Evolutionary conservation across 305 asterid species (phyloP), one percentile per base, ranked within the genome.

Genomic region (Fraxinus platypoda): DNA sequence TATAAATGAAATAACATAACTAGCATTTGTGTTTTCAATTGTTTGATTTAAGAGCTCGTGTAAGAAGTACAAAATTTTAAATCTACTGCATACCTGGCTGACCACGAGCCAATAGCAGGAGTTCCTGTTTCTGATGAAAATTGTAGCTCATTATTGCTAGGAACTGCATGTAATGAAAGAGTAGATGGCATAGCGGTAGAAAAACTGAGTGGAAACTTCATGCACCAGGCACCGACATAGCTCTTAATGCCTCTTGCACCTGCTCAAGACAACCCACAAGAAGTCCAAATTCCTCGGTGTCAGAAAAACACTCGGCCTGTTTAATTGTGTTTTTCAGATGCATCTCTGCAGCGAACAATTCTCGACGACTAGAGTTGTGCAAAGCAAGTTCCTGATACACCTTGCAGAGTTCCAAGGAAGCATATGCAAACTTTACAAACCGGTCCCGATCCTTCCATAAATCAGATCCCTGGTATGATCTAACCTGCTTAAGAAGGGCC

Each of bases 381-480:
- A 23, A 77, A 57, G 94, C 88, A 85, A 92, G 84, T 85, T 91
- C 94, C 83, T 83, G 88, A 88, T 94, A 93, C 73, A 92, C 94
- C 84, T 88, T 88, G 34, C 97, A 94, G 13, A 96, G 98, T 75
- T 92, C 97, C 88, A 96, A 82, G 0, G 97, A 96, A 76, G 99
- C 97, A 54, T 64, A 88, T 46, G 94, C 97, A 77, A 93, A 96
- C 89, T 92, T 96, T 82, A 84, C 87, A 79, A 96, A 96, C 76
- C 97, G 92, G 8, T 89, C 93, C 84, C 31, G 86, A 68, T 94
- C 97, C 82, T 85, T 93, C 97, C 98, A 96, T 74, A 92, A 52
- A 84, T 93, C 97, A 70, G 98, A 91, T 77, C 99, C 99, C 81
- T 91, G 94, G 80, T 93, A 91, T 0, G 97, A 92, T 86, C 99